Conservation (phyloP, 371 early-diverging fungal species). For the Mycotypha africana region DNA sequence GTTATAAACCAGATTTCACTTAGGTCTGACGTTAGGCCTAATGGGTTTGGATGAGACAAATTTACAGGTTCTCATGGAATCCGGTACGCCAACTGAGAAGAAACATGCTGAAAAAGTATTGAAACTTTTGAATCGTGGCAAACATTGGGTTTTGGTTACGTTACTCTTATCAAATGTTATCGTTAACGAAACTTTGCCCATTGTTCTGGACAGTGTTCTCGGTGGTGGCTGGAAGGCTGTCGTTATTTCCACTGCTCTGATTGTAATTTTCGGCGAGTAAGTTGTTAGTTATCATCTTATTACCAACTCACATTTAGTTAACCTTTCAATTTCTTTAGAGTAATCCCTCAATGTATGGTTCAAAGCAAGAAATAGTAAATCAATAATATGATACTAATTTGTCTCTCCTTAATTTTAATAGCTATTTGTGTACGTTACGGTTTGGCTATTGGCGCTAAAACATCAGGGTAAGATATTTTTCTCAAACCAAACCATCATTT, state of each 20-base stretch:
- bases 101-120: conserved; percentile 64
- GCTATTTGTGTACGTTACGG: conserved; percentile 68
- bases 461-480: conserved; percentile 37
- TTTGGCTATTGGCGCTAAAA: conserved; percentile 76
- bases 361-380: no score
- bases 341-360: conserved; percentile 37
- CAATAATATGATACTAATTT: not conserved
- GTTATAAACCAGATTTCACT: conserved; percentile 6
- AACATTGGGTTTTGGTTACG: conserved; percentile 86
- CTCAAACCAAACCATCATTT: no score
- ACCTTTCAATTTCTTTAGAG: conserved; percentile 11
- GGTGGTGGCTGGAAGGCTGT: conserved; percentile 86
- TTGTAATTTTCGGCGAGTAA: conserved; percentile 93
- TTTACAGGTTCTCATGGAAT: conserved; percentile 64
- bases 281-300: no score
- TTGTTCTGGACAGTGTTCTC: conserved; percentile 78
- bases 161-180: conserved; percentile 88
- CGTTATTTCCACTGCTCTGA: conserved; percentile 79
- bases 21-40: conserved; percentile 77
- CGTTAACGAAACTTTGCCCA: conserved; percentile 93
- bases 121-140: conserved; percentile 64
- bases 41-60: conserved; percentile 76
- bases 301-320: no score
- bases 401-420: conserved; percentile 6
- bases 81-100: conserved; percentile 63